These are phyloP conservation scores for Tulasnella sp. DNA, from an alignment of 768 basidiomycete species.

Conservation along the genomic window DNA sequence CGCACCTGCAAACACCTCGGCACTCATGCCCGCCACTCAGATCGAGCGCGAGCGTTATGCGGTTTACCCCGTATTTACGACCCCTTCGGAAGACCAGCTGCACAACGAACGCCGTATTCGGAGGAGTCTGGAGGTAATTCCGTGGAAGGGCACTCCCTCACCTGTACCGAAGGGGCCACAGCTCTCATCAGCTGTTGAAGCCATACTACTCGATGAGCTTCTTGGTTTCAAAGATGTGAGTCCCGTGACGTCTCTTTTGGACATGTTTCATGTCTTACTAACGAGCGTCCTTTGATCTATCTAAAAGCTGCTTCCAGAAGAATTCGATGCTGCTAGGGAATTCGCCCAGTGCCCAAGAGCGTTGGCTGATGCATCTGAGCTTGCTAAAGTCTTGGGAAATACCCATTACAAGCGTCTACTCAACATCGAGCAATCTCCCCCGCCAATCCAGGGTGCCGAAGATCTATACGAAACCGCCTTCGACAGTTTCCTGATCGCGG, in stretches of 20 bases:
- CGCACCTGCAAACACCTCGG: too few relatives aligned
- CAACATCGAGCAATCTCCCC: not conserved
- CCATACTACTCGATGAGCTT: not conserved
- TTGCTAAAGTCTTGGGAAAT: not conserved
- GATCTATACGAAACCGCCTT: not conserved
- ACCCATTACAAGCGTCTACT: not conserved
- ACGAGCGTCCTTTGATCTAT: too few relatives aligned
- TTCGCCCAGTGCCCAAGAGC: too few relatives aligned
- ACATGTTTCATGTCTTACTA: too few relatives aligned
- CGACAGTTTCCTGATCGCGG: not conserved
- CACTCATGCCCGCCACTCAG: too few relatives aligned
- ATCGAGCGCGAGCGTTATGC: too few relatives aligned
- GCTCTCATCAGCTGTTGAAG: not conserved
- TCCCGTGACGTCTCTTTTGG: too few relatives aligned
- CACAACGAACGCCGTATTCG: not conserved
- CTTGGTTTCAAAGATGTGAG: not conserved
- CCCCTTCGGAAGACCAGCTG: not conserved
- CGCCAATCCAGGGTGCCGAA: not conserved
- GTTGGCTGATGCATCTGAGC: too few relatives aligned
- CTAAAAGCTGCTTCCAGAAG: too few relatives aligned
- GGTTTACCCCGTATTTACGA: too few relatives aligned
- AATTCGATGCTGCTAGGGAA: too few relatives aligned
- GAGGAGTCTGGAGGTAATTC: not conserved
- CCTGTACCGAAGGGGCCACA: not conserved
- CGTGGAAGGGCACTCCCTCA: not conserved